Evolutionary conservation across 495 filamentous ascomycete species (phyloP), one percentile per base, ranked within the genome.

Genomic region (Copromyces sp.): DNA sequence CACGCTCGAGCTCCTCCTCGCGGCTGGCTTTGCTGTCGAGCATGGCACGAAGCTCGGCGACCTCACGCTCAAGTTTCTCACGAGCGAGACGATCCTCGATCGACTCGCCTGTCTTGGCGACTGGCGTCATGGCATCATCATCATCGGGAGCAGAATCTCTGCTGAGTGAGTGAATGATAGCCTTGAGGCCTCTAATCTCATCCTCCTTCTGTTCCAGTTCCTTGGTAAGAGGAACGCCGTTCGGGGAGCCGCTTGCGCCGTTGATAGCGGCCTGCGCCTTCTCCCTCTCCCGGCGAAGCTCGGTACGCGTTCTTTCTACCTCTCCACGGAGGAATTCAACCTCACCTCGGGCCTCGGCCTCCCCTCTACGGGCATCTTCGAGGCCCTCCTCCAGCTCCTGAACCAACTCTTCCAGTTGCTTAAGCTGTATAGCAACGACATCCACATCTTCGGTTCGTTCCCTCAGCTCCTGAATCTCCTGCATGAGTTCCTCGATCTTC

Each of bases 301-400:
- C 95, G 38, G 94, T 87, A 73, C 94, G 89, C n/a, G 93, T 94
- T 70, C 95, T 84, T 80, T 99, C 95, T 0, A 99, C 96, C 79
- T 99, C 95, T 3, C 95, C 95, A 41, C 96, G 89, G 35, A 99
- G 82, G 80, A 98, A 98, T 78, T 99, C 95, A 6, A 98, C 96
- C 79, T 99, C 96, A 3, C 93, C 94, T 73, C 95, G 86, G 24
- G 96, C 95, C 84, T 99, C 95, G 1, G 96, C 94, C 81, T 99
- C 96, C n/a, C 96, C 96, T 38, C 95, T 88, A 68, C 95, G 87
- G 37, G 95, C 94, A 83, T 99, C 95, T 81, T 98, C 96, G 11
- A 99, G 86, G 2, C 95, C 95, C 78, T 99, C 96, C 80, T 99
- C 95, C 0, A 99, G 86, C 77, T 99, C 95, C 44, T 95, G 94